Evolutionary conservation across 2,329 filamentous ascomycete species (phyloP), one percentile per base, ranked within the genome.

Genomic region (Aspergillus glaucus): DNA sequence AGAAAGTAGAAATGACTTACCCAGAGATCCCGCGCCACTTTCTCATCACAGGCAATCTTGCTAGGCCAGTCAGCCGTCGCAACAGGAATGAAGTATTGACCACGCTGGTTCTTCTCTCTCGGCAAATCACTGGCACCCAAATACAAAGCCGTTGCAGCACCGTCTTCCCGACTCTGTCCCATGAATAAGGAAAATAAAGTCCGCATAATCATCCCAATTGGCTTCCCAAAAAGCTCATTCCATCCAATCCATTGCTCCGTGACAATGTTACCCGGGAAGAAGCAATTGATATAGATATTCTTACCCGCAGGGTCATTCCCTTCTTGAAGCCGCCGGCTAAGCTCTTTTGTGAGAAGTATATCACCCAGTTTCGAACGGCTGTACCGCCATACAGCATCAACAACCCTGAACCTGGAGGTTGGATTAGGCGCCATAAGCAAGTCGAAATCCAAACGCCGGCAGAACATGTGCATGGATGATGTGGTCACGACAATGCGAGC

Each of bases 401-500:
- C 48, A 8, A 56, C 36, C 5, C 48, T 39, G 14, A 50, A 49
- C 49, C 65, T 65, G 21, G 51, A 50, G 14, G 41, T 51, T 1
- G 49, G 26, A 30, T 30, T 53, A 7, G 55, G 55, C 6, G 60
- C 60, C 5, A 50, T 59, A 6, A 66, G 53, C 8, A 53, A 45
- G 15, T 58, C 47, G 6, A 63, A 45, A 44, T 66, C 51, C 3
- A 67, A 51, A 9, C 57, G 43, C 14, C 56, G 60, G 45, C 63
- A 65, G 6, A 53, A 36, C 9, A 50, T 28, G 40, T 68, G 63
- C 19, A 67, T 39, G 22, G 57, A 62, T 24, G 64, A 68, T 2
- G 72, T 58, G 0, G 69, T 72, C 36, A 79, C 49, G 15, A 79
- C 62, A 41, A 80, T 66, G 0, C 75, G 68, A 2, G 71, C 71